These are phyloP conservation scores for Malus orientalis DNA, from an alignment of 306 rosid species.

Conservation along the genomic window DNA sequence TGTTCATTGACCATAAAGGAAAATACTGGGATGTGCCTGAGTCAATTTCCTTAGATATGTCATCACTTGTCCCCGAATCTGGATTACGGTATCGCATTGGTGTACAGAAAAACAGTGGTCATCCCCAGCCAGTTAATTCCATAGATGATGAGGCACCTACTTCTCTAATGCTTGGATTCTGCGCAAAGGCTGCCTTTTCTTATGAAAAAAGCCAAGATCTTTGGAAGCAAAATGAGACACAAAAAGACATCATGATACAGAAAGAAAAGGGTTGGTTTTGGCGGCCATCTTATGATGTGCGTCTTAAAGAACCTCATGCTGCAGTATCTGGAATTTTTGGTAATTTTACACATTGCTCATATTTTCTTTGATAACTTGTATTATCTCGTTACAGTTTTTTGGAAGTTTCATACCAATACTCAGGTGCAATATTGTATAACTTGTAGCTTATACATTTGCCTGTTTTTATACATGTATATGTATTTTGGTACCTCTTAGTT, in stretches of 20 bases:
- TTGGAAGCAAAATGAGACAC: constrained; percentile 44
- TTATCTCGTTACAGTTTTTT: neutral
- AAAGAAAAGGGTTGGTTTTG: constrained; percentile 15
- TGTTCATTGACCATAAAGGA: constrained; percentile 82
- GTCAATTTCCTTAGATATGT: constrained; percentile 65
- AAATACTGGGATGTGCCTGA: constrained; percentile 82
- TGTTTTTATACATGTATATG: neutral
- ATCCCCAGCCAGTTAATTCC: constrained; percentile 47
- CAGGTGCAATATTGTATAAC: neutral
- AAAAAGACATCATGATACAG: constrained; percentile 16
- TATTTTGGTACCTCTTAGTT: too few species aligned
- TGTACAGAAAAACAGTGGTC: constrained; percentile 60
- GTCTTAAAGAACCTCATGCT: constrained; percentile 65
- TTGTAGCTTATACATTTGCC: neutral
- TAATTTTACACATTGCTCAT: constrained; percentile 21
- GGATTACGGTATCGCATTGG: constrained; percentile 81
- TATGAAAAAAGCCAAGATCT: constrained; percentile 52
- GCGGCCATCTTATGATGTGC: constrained; percentile 52
- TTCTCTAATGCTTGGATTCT: constrained; percentile 63
- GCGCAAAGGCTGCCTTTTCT: constrained; percentile 75
- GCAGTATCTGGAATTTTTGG: constrained; percentile 74
- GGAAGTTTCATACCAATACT: neutral
- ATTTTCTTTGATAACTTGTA: neutral
- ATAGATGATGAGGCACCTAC: constrained; percentile 33
- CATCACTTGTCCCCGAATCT: constrained; percentile 46